A percentile compares a stretch with the other conserved stretches of the same genome.
phyloP scores from a whole-genome alignment of 768 basidiomycete species.

The Amylocystis lapponica region DNA sequence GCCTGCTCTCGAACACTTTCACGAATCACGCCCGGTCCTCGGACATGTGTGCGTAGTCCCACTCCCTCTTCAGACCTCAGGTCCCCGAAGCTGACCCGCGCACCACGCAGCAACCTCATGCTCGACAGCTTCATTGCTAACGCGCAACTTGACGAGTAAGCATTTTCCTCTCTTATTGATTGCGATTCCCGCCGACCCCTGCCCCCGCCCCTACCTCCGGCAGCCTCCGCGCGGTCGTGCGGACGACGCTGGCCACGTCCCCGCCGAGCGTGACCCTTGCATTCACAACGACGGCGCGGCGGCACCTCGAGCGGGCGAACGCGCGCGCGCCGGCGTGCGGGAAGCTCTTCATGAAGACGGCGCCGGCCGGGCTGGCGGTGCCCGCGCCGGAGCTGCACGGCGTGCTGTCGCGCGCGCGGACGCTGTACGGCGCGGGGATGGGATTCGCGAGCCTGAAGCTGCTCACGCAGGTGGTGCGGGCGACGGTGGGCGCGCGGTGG shows the following conservation, averaged over 20 bases:
- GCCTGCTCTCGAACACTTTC: constrained; percentile 4
- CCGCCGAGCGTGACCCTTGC: constrained; percentile 54
- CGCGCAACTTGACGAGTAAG: constrained; percentile 64
- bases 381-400: constrained; percentile 50
- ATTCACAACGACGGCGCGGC: constrained; percentile 58
- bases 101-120: constrained; percentile 55
- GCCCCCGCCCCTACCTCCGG: constrained; percentile 1
- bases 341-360: constrained; percentile 41
- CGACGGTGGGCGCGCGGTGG: constrained; percentile 60
- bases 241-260: constrained; percentile 61
- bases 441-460: constrained; percentile 57
- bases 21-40: constrained; percentile 4
- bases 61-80: too few species aligned
- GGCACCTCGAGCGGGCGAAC: constrained; percentile 47
- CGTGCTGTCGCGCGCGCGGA: constrained; percentile 50
- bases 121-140: constrained; percentile 77
- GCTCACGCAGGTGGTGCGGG: constrained; percentile 52
- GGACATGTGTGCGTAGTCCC: constrained; percentile 14
- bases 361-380: constrained; percentile 28
- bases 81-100: not conserved
- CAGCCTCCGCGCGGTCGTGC: constrained; percentile 71
- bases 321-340: constrained; percentile 29
- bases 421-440: constrained; percentile 73
- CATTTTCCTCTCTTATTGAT: constrained; percentile 22
- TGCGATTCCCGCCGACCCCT: not conserved